Base-by-base conservation (phyloP, 768 basidiomycete species). In the Phanerochaete carnosa region DNA sequence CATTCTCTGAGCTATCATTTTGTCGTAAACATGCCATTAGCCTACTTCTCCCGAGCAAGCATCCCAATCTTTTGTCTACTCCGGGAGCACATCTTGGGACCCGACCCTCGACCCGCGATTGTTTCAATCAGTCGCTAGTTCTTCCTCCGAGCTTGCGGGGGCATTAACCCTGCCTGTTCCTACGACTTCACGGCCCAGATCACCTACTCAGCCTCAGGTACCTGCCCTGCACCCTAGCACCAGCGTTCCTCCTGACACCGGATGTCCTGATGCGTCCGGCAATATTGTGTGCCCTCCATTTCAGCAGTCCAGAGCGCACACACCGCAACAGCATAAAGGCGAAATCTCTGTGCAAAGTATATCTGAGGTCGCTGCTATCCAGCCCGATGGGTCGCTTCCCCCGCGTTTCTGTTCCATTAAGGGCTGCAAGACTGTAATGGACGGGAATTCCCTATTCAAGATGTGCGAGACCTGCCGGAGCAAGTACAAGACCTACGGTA, bases 401-500 rank as follows among this genome's bases (percentile, higher is more conserved):
- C 67, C 72, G 2, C 75, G 81, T 7, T 75, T 71, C 52, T 84
- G 83, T 62, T 81, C 84, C 2, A 81, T 83, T 58, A 83, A 82
- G 68, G 83, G 83, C 13, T 85, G 84, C 70, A 83, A 80, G 64
- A 70, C 70, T 4, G 65, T 77, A 58, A 75, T 85, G 29, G 69
- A 77, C 25, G 76, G 80, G 66, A 66, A 62, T 63, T 73, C 65
- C 12, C 62, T 65, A 59, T 66, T 66, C 58, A 69, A 66, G 62
- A 70, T 66, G 63, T 68, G 64, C 54, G 54, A 64, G 19, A 46
- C 76, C 0, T 85, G 84, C 65, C 75, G 83, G 25, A 69, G 73
- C 32, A 74, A 81, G 9, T 84, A 84, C 68, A 77, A 80, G 52
- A 73, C 66, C 33, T 84, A 85, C 58, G 83, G 83, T 0, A 80